Conservation (phyloP, 768 basidiomycete species). For the Lanmaoa pseudosensibilis region DNA sequence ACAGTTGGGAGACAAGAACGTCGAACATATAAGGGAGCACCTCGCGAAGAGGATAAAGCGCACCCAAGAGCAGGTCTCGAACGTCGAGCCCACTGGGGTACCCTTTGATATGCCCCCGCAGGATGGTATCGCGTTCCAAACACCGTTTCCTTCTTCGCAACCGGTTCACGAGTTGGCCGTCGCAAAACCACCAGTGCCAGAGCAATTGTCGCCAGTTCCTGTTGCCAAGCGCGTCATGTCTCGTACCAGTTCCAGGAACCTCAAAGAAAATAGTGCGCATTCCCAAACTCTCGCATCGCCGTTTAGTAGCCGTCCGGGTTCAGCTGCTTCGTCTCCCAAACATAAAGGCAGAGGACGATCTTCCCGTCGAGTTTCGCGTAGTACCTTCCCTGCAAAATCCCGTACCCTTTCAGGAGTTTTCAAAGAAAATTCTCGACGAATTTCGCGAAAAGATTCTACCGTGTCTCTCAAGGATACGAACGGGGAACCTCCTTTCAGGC, state of each 20-base stretch:
- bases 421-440: slow-evolving; percentile 16
- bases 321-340: slow-evolving; percentile 39
- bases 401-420: slow-evolving; percentile 39
- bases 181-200: slow-evolving; percentile 25
- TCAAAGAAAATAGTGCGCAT: slow-evolving; percentile 39
- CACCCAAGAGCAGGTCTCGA: slow-evolving; percentile 13
- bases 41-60: slow-evolving; percentile 37
- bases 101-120: slow-evolving; percentile 7
- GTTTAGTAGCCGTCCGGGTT: slow-evolving; percentile 46
- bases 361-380: slow-evolving; percentile 16
- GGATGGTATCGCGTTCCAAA: slow-evolving; percentile 26
- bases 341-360: slow-evolving; percentile 13
- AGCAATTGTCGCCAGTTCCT: slow-evolving; percentile 47
- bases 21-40: slow-evolving; percentile 21
- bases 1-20: slow-evolving; percentile 22
- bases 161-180: slow-evolving; percentile 25
- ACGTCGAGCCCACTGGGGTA: background rate
- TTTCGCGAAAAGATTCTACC: slow-evolving; percentile 19
- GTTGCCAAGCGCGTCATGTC: slow-evolving; percentile 33
- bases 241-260: slow-evolving; percentile 40
- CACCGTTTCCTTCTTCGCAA: slow-evolving; percentile 27
- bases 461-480: slow-evolving; percentile 18
- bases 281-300: slow-evolving; percentile 42
- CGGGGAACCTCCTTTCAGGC: slow-evolving; percentile 10
- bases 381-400: slow-evolving; percentile 33